Evolutionary conservation across 805 yeast genomes (phyloP), one percentile per base, ranked within the genome.

Genomic region (Sugiyamaella americana): DNA sequence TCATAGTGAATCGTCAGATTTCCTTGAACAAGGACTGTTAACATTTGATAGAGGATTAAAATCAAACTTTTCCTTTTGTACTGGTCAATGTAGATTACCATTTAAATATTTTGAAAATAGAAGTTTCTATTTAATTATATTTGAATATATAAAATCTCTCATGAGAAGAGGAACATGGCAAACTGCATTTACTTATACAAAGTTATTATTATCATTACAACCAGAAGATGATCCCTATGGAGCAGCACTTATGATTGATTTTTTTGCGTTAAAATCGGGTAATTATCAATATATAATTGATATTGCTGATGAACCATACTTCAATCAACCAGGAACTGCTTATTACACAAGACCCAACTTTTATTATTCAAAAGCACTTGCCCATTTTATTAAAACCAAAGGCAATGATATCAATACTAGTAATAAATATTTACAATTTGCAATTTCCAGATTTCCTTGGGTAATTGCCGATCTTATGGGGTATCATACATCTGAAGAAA

Each of bases 201-300:
- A 85, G 60, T 69, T 82, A 4, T 67, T 87, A 41, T 68, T 84
- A 51, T 76, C 88, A 1, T 66, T 88, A 24, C 71, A 78, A 30
- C 95, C 95, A 1, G 73, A 79, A 1, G 85, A 82, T 47, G 96
- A 88, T 67, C 95, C 95, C 1, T 68, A 82, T 44, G 95, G 95
- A 19, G 87, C 83, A 10, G 73, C 95, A 52, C 82, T 82, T 58
- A 84, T 87, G 61, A 79, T 88, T 54, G 96, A 88, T 60, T 80
- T 76, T 58, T 87, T 84, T 58, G 81, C 91, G 2, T 66, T 85
- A 2, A 67, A 78, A 64, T 70, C 85, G 32, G 80, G 74, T 26
- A 86, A 86, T 51, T 78, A 73, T 58, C 69, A 76, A 48, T 87
- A 78, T 62, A 59, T 87, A 54, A 69, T 80, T 10, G 75, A 78